Evolutionary conservation across 106 monocot species (phyloP), one percentile per base, ranked within the genome.

Genomic region (Dendrobium catenatum): DNA sequence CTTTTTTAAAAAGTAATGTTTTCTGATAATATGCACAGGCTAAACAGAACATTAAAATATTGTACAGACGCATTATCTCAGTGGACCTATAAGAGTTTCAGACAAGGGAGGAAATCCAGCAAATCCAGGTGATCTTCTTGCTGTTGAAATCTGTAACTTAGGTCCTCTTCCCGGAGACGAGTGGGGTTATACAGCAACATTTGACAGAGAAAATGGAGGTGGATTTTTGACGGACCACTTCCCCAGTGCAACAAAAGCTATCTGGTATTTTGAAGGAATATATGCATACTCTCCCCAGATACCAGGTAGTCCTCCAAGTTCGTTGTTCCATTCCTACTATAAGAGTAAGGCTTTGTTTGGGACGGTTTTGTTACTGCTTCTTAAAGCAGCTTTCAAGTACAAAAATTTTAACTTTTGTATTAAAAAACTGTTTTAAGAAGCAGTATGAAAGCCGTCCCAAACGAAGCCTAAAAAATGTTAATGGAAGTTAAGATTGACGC

Each of bases 191-290:
- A 96, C 96, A 24, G 96, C 79, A 64, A 90, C 88, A 44, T 96
- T 96, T 76, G 96, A 93, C 42, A 91, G 88, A 79, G 91, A 93
- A 64, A 96, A 96, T 81, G 96, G 93, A 18, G 96, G 96, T 9
- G 93, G 96, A 15, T 96, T 96, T 79, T 82, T 96, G 49, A 96
- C 93, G 10, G 96, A 96, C 42, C 93, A 96, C 78, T 96, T 93
- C 78, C 96, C 96, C 18, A 58, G 46, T 80, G 93, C 93, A 81
- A 91, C 91, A 4, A 96, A 96, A 80, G 96, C 96, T 20, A 96
- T 96, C 61, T 96, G 96, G 96, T 93, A 96, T 68, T 96, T 96
- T 68, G 91, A 93, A 89, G 93, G 93, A 81, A 96, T 96, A 75
- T 93, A 93, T 78, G 93, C 96, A 79, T 86, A 87, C 83, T 96